phyloP scores from a whole-genome alignment of 805 yeast species.

The Candida parachauliodes region DNA sequence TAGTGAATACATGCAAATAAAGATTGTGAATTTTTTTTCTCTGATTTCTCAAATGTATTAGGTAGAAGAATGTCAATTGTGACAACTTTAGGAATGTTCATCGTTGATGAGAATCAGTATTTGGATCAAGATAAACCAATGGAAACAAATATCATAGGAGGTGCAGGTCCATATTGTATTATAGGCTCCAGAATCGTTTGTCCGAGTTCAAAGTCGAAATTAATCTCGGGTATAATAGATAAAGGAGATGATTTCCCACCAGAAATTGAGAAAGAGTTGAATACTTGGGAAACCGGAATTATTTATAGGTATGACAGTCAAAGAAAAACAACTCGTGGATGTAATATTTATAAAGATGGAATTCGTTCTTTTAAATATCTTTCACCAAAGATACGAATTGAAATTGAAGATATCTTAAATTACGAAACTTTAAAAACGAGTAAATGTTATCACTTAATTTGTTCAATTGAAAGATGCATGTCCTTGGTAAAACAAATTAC shows the following conservation, averaged over 20 bases:
- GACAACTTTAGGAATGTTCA: slow-evolving; percentile 82
- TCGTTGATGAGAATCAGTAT: slow-evolving; percentile 79
- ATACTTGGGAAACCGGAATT: slow-evolving; percentile 60
- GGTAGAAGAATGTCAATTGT: slow-evolving; percentile 29
- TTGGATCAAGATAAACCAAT: slow-evolving; percentile 31
- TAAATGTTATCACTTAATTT: slow-evolving; percentile 63
- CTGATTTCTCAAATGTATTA: not conserved
- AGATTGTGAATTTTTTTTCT: not conserved
- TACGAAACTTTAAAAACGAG: slow-evolving; percentile 33
- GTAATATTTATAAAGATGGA: slow-evolving; percentile 70
- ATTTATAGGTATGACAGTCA: slow-evolving; percentile 47
- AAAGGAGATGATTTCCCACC: slow-evolving; percentile 75
- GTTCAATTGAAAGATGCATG: slow-evolving; percentile 61
- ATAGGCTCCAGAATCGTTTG: slow-evolving; percentile 63
- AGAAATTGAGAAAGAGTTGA: slow-evolving; percentile 40
- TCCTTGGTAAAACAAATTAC: slow-evolving; percentile 42
- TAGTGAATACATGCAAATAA: not conserved
- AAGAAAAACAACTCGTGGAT: slow-evolving; percentile 75
- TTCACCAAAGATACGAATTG: slow-evolving; percentile 59
- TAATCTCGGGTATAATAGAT: slow-evolving; percentile 71
- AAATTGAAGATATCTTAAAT: slow-evolving; percentile 48
- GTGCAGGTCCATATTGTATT: slow-evolving; percentile 83
- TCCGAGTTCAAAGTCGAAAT: slow-evolving; percentile 32
- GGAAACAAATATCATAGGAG: slow-evolving; percentile 66
- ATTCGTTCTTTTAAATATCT: slow-evolving; percentile 52